phyloP scores from a whole-genome alignment of 2,329 filamentous ascomycete species.

The Fusarium penzigii region DNA sequence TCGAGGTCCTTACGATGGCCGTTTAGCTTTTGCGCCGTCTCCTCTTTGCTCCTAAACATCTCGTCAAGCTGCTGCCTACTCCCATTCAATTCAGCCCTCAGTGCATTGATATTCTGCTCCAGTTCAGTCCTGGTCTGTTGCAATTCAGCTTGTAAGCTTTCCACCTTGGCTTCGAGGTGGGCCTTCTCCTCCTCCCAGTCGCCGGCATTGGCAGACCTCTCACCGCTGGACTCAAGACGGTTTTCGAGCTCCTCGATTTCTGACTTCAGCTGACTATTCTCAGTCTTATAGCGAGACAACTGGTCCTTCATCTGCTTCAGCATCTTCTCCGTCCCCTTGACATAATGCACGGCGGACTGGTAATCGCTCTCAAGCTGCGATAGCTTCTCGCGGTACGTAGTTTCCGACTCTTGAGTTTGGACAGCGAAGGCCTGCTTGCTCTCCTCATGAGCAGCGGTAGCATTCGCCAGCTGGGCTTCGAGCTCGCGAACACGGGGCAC shows the following conservation, averaged over 20 bases:
- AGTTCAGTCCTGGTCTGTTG: conserved; percentile 65
- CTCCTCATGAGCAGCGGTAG: conserved; percentile 81
- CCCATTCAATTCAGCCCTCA: conserved; percentile 69
- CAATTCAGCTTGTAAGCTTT: conserved; percentile 68
- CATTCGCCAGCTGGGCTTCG: conserved; percentile 81
- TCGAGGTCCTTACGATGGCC: conserved; percentile 70
- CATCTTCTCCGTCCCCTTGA: conserved; percentile 99
- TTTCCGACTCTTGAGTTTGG: conserved; percentile 84
- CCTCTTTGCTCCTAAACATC: conserved; percentile 57
- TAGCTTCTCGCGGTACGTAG: conserved; percentile 88
- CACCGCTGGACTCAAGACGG: conserved; percentile 41
- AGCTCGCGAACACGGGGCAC: conserved; percentile 77
- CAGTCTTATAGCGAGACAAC: conserved; percentile 85
- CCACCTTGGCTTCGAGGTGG: conserved; percentile 67
- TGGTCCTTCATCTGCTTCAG: conserved; percentile 98
- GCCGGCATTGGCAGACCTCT: conserved; percentile 45
- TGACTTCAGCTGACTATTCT: conserved; percentile 79
- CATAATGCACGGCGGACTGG: conserved; percentile 95
- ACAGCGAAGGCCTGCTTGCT: conserved; percentile 74
- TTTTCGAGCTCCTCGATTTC: conserved; percentile 73
- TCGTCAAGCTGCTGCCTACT: conserved; percentile 70
- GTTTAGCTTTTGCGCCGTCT: conserved; percentile 58
- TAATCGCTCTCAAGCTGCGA: conserved; percentile 95
- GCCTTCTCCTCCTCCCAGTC: conserved; percentile 77
- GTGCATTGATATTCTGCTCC: conserved; percentile 67